Evolutionary conservation across 2,329 filamentous ascomycete genomes (phyloP), one percentile per base, ranked within the genome.

Genomic region (Neopestalotiopsis sp.): DNA sequence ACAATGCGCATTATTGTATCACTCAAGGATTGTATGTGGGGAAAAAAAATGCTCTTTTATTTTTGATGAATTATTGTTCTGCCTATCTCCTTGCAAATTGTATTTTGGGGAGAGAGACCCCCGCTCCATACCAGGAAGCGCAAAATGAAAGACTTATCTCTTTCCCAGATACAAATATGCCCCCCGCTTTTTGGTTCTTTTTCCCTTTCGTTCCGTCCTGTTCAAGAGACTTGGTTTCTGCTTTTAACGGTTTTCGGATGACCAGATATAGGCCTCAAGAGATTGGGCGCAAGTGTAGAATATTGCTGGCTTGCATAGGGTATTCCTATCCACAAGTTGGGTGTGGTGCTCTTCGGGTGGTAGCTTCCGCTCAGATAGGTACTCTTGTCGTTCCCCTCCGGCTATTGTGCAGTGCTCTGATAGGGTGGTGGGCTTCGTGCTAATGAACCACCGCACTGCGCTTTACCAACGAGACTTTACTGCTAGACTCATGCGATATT

Each of bases 101-200:
- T 13, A 42, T n/a, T 40, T 38, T 38, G 49, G 45, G n/a, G n/a
- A 66, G 62, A 24, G 38, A 28, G 10, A 28, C 62, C 40, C 61
- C 12, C 14, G 32, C 61, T 34, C 34, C 62, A 38, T 57, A 30
- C 45, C 63, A 58, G 30, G 56, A 58, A 66, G 42, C 45, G 28
- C 63, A 7, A 56, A 66, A 58, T 49, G 30, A 66, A 66, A 56
- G 32, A 28, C 49, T 17, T 42, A 56, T 66, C 32, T 62, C n/a
- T 34, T 56, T 62, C 45, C 49, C 49, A 38, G n/a, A 57, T 58
- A 66, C 63, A 40, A 40, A 24, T 58, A 57, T 42, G 53, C 49
- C 45, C 42, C 28, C 12, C 12, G 5, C 14, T 30, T 28, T 20
- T 14, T 34, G 42, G 13, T 64, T 20, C 13, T 13, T 20, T 10